Conservation (phyloP, 2,329 filamentous ascomycete species). For the Phyllosticta citriasiana region DNA sequence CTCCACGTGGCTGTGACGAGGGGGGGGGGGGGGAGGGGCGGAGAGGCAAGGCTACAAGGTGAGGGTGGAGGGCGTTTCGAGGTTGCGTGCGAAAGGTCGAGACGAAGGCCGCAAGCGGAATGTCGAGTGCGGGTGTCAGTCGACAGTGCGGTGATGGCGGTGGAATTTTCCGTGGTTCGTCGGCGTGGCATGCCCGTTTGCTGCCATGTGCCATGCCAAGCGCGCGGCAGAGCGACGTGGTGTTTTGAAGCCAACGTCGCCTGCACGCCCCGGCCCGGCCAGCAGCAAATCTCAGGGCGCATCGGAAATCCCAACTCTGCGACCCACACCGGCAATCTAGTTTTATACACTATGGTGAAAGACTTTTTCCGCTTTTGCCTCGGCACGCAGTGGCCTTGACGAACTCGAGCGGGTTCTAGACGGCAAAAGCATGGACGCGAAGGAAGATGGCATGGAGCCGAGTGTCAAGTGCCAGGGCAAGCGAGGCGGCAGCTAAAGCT, state of each 20-base stretch:
- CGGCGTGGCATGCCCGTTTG: background rate
- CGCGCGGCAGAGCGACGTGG: background rate
- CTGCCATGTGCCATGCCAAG: background rate
- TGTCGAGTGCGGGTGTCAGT: background rate
- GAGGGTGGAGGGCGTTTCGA: background rate
- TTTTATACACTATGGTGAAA: background rate
- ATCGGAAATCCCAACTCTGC: background rate
- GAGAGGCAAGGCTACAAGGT: background rate
- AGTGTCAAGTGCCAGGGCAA: background rate
- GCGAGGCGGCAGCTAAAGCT: background rate
- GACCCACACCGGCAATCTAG: background rate
- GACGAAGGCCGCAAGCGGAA: background rate
- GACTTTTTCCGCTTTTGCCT: background rate
- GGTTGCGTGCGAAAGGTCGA: background rate
- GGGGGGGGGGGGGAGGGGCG: background rate
- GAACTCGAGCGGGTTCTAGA: background rate
- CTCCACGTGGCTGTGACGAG: background rate
- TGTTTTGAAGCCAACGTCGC: background rate
- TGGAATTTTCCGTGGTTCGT: background rate
- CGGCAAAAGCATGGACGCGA: background rate
- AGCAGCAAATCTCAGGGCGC: background rate
- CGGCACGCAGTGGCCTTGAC: background rate
- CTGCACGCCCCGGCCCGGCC: background rate
- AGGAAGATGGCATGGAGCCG: background rate
- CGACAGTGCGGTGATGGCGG: background rate